Conservation (phyloP, 228 moss, liverwort and hornwort species). For the Sphagnum magellanicum region DNA sequence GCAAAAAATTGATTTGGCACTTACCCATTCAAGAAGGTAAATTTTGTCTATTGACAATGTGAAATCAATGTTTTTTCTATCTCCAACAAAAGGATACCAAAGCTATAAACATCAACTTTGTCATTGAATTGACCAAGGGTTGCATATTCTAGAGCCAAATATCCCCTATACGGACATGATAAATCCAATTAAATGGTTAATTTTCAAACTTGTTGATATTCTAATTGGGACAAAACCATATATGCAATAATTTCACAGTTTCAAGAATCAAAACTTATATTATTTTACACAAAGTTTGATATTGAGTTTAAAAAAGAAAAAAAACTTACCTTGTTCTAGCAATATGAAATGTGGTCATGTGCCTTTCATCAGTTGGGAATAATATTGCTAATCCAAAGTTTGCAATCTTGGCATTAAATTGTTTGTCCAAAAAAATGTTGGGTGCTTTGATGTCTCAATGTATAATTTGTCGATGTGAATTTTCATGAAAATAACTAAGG, state of each 20-base stretch:
- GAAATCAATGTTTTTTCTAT: slow-evolving; percentile 1
- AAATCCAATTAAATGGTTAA: neutral
- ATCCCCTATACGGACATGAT: neutral
- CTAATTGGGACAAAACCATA: no score
- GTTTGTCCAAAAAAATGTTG: slow-evolving; percentile 1
- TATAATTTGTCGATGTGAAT: slow-evolving; percentile 1
- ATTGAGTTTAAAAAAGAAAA: no score
- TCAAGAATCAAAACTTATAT: no score
- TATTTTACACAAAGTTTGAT: no score
- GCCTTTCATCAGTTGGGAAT: neutral
- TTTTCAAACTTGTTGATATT: no score
- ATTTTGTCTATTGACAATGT: neutral
- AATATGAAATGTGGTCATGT: neutral
- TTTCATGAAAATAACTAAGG: slow-evolving; percentile 1
- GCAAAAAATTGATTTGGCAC: no score
- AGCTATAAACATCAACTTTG: slow-evolving; percentile 9
- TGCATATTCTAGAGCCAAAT: slow-evolving; percentile 6
- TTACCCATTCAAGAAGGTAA: slow-evolving; percentile 16
- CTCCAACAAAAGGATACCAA: slow-evolving; percentile 5
- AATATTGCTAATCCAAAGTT: neutral
- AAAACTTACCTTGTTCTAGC: neutral
- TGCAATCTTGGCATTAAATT: slow-evolving; percentile 1
- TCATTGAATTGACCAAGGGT: slow-evolving; percentile 10
- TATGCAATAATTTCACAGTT: no score
- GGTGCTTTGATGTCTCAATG: slow-evolving; percentile 4